Base-by-base conservation (phyloP, 192 early-diverging fungal genomes). In the Linnemannia hyalina region DNA sequence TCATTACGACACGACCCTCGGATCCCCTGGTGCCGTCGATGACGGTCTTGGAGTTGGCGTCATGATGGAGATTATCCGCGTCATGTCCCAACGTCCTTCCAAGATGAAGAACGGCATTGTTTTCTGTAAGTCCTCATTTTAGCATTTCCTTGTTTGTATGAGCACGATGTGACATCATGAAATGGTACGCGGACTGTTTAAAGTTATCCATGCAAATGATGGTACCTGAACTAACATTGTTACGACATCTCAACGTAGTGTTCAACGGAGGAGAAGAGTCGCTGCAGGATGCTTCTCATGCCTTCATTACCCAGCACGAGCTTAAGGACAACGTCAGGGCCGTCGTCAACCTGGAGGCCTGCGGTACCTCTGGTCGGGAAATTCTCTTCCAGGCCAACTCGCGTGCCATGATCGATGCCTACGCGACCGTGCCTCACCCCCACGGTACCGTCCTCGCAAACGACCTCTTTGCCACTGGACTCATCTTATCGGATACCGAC, bases 251-350 rank as follows among this genome's bases (percentile, higher is more conserved):
- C 6, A 26, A 3, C 7, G 70, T 68, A 92, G 91, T 96, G 84
- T 96, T 93, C 85, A 96, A 96, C 79, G 95, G 95, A 57, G 95
- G 94, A 2, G 95, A 96, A 83, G 95, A 96, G 82, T 91, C 93
- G 2, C 78, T 95, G 5, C 94, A 96, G 80, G 95, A 96, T 89
- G 95, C 93, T 16, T 92, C 94, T 7, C 94, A 95, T 80, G 92
- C 92, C 5, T 96, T 96, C 79, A 93, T 95, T 74, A 93, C 91
- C 1, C 90, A 83, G 76, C 92, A 93, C 75, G 88, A 90, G 47
- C 76, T 91, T 36, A 91, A 91, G 80, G 90, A 91, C 68, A 81
- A 88, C 18, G 89, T 95, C 38, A 88, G 91, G 32, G 90, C 92
- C 6, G 93, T 96, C 6, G 89, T 96, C 42, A 96, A 96, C 75